Evolutionary conservation across 1,284 basidiomycete genomes (phyloP), one percentile per base, ranked within the genome.

Genomic region (Mycena citricolor): DNA sequence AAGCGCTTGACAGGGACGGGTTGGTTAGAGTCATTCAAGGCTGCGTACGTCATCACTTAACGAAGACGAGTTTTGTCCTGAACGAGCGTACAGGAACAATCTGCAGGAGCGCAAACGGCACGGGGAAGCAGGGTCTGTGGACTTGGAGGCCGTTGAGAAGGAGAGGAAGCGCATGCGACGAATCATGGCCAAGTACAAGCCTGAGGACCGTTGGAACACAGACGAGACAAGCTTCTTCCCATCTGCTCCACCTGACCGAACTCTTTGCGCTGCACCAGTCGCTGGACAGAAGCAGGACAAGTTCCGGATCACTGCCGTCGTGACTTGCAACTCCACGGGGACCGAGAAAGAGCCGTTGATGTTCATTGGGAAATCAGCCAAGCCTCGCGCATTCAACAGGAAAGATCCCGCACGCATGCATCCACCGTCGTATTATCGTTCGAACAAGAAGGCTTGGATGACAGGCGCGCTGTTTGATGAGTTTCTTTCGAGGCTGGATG

Each of bases 111-210:
- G 46, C 47, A 24, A 43, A 4, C 37, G 55, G 12, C 68, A 70
- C 57, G 67, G 69, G 16, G 68, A 71, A 47, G 65, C 66, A 22
- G 65, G 45, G 20, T 66, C 65, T n/a, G 62, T 65, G 6, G 47
- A 67, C 47, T 49, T 42, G 8, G 46, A 40, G 8, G 52, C 51
- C 24, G 62, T 64, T 11, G 53, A 46, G 29, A 49, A 33, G 20
- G 65, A 65, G 38, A 48, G 31, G n/a, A 39, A 48, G 16, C 44
- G 63, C 5, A 37, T 63, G 3, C 25, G 33, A 12, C 32, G 42
- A 7, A 38, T 56, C 17, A 19, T 48, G 14, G 39, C 22, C 16
- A 29, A 33, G 14, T 69, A 55, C 48, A 21, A 44, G 2, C 47
- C 43, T 2, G 39, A 56, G n/a, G 61, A 70, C 51, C 8, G 26